Evolutionary conservation across 495 filamentous ascomycete genomes (phyloP).

Genomic region (Bathelium albidoporum): DNA sequence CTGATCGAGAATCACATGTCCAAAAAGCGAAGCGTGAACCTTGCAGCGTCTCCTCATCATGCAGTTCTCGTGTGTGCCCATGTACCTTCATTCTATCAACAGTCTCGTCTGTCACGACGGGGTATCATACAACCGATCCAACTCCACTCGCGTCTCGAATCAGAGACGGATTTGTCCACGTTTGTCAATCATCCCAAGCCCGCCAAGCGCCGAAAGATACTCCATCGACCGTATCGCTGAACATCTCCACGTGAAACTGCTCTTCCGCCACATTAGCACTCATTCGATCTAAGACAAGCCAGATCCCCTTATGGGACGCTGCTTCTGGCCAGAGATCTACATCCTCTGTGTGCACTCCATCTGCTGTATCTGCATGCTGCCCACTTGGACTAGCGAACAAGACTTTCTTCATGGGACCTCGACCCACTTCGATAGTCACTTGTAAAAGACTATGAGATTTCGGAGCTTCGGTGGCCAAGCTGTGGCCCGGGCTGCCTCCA

Average conservation of each 20-base stretch:
- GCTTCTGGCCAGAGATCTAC: conserved; percentile 56
- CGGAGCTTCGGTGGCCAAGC: conserved; percentile 36
- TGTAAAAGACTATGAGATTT: conserved; percentile 37
- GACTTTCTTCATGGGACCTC: conserved; percentile 53
- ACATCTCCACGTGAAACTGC: conserved; percentile 26
- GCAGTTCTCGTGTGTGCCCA: too few relatives aligned
- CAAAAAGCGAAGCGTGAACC: not conserved
- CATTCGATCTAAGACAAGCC: conserved; percentile 66
- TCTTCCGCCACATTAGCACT: conserved; percentile 23
- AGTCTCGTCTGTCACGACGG: not conserved
- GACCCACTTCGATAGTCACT: conserved; percentile 56
- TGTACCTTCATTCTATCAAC: not conserved
- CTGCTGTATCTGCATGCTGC: conserved; percentile 55
- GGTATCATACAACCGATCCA: not conserved
- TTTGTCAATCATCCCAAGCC: conserved; percentile 23
- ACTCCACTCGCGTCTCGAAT: not conserved
- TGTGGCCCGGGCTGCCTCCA: conserved; percentile 16
- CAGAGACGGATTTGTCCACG: not conserved
- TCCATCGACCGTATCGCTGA: conserved; percentile 23
- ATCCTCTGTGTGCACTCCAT: conserved; percentile 59
- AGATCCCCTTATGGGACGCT: conserved; percentile 44
- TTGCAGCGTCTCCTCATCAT: not conserved
- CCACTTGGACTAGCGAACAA: conserved; percentile 48
- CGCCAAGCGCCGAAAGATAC: conserved; percentile 26
- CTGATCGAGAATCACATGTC: not conserved